Percentiles rank a stretch among this genome's conserved stretches.
phyloP scores from a whole-genome alignment of 1,284 basidiomycete genomes.

The Xanthoconium separans region DNA sequence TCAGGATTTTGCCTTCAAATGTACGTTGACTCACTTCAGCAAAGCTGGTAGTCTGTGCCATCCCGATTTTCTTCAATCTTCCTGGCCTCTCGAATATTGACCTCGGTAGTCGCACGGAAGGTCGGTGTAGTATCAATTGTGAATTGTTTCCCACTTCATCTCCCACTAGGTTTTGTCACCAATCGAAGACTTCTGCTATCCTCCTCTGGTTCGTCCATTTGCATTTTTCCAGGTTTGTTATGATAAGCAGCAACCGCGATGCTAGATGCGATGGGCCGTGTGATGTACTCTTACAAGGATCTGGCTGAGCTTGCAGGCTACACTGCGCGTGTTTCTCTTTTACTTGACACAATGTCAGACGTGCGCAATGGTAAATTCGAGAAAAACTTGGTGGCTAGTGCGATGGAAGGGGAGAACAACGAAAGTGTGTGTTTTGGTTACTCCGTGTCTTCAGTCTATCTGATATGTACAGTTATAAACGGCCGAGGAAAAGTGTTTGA shows the following conservation, averaged over 20 bases:
- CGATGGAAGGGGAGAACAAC: conserved; percentile 76
- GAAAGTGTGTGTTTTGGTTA: conserved; percentile 53
- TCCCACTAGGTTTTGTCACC: conserved; percentile 78
- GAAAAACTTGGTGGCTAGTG: conserved; percentile 82
- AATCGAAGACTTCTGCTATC: conserved; percentile 90
- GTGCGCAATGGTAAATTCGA: conserved; percentile 84
- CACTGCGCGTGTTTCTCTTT: conserved; percentile 85
- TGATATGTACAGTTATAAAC: conserved; percentile 59
- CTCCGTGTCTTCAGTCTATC: not conserved
- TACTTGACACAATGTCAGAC: conserved; percentile 92
- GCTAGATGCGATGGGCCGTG: conserved; percentile 75
- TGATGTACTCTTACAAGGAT: conserved; percentile 98
- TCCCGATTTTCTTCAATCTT: conserved; percentile 91
- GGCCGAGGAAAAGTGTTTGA: conserved; percentile 80
- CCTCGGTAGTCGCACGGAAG: conserved; percentile 85
- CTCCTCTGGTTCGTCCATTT: conserved; percentile 53
- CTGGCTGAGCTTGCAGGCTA: conserved; percentile 95
- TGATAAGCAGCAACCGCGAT: not conserved
- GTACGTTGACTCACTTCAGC: conserved; percentile 8
- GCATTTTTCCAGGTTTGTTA: not conserved
- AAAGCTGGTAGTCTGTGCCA: conserved; percentile 86
- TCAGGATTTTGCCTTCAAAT: conserved; percentile 36
- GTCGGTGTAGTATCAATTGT: conserved; percentile 36
- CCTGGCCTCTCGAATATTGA: conserved; percentile 71
- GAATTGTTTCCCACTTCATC: not conserved